These are phyloP conservation scores for Samsoniella hepiali DNA, from an alignment of 2,329 filamentous ascomycete species.

Conservation along the genomic window DNA sequence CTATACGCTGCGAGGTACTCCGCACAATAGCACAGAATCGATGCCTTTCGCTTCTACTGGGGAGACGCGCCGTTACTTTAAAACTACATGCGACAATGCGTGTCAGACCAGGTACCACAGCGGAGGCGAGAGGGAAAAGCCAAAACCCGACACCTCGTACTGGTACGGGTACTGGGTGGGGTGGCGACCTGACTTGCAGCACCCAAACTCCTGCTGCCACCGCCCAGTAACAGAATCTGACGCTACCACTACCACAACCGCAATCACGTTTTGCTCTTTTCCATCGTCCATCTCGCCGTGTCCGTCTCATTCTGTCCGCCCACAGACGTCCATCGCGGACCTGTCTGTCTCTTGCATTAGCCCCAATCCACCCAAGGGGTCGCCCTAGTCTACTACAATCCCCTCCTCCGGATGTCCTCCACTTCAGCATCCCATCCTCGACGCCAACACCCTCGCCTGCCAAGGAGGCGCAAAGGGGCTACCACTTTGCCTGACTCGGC, in stretches of 20 bases:
- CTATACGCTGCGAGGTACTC: not conserved
- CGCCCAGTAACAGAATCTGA: not conserved
- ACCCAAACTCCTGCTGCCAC: not conserved
- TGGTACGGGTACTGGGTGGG: not conserved
- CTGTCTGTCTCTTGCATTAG: not conserved
- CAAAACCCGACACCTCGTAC: not conserved
- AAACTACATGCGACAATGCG: slow-evolving; percentile 12
- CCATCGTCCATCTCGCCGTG: not conserved
- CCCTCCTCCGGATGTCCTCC: not conserved
- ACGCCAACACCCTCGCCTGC: not conserved
- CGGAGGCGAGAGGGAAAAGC: not conserved
- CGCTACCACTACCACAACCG: not conserved
- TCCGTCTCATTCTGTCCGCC: not conserved
- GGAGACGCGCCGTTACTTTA: not conserved
- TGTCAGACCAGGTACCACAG: slow-evolving; percentile 8
- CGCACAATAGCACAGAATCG: not conserved
- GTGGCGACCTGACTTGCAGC: too few species aligned
- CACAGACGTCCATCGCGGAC: slow-evolving; percentile 11
- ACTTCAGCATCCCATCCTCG: not conserved
- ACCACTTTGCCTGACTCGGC: not conserved
- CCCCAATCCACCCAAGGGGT: slow-evolving; percentile 1
- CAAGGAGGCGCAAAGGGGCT: slow-evolving; percentile 4
- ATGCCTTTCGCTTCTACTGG: not conserved
- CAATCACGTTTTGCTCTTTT: not conserved
- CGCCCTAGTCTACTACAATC: slow-evolving; percentile 3